These are phyloP conservation scores for Stenocarpella maydis DNA, from an alignment of 2,329 filamentous ascomycete species.

Conservation along the genomic window DNA sequence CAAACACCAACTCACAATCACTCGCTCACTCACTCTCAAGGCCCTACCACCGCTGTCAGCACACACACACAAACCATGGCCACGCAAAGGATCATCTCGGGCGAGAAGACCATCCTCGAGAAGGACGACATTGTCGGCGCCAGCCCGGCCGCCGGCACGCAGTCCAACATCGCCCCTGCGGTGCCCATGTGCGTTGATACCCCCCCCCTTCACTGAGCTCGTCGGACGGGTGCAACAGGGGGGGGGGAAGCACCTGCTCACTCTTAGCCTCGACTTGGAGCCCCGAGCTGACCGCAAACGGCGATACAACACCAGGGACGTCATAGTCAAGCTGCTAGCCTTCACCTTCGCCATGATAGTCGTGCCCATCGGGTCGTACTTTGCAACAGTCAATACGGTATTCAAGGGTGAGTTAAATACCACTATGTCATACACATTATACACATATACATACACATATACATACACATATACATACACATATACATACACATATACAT, in stretches of 20 bases:
- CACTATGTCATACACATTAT: too few relatives aligned
- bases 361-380: constrained; percentile 88
- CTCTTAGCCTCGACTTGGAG: too few relatives aligned
- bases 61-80: constrained; percentile 65
- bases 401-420: constrained; percentile 71
- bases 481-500: neutral
- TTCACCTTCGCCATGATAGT: constrained; percentile 94
- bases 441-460: too few relatives aligned
- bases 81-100: constrained; percentile 70
- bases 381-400: constrained; percentile 76
- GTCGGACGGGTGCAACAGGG: neutral
- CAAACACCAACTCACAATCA: neutral
- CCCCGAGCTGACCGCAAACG: too few relatives aligned
- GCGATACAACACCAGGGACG: constrained; percentile 70
- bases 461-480: neutral
- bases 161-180: constrained; percentile 80
- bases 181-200: constrained; percentile 74
- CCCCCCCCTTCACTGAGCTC: constrained; percentile 11
- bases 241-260: neutral
- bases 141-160: constrained; percentile 54
- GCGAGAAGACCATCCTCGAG: constrained; percentile 73
- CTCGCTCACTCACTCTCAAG: neutral
- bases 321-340: constrained; percentile 87
- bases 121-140: constrained; percentile 58
- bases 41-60: neutral